A percentile compares a stretch with the other conserved stretches of the same genome.
Conservation (phyloP, 169 alveolate species). For the Plasmodium knowlesi region DNA sequence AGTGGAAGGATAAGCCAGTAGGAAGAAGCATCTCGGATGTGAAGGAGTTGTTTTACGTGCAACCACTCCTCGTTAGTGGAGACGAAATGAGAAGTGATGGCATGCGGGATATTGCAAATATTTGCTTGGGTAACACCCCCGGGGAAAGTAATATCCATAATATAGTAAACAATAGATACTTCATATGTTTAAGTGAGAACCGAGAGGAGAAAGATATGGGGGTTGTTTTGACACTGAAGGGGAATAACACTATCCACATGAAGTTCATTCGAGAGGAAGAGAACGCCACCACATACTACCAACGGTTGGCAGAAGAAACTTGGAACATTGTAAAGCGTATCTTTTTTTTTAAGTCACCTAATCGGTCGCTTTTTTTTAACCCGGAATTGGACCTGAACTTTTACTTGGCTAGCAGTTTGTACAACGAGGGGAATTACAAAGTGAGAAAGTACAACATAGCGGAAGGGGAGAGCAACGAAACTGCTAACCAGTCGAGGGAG, state of each 20-base stretch:
- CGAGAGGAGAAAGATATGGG: neutral
- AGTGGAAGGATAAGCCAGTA: neutral
- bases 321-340: slow-evolving; percentile 32
- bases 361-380: slow-evolving; percentile 9
- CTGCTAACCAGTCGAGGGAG: neutral
- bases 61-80: slow-evolving; percentile 6
- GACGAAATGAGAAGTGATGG: slow-evolving; percentile 8
- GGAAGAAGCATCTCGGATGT: neutral
- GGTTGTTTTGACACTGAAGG: slow-evolving; percentile 22
- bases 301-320: slow-evolving; percentile 5
- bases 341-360: slow-evolving; percentile 1
- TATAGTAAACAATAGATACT: slow-evolving; percentile 25
- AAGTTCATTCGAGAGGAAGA: slow-evolving; percentile 6
- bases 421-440: slow-evolving; percentile 57
- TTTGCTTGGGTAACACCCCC: neutral
- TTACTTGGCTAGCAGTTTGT: slow-evolving; percentile 69
- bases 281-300: neutral
- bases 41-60: slow-evolving; percentile 19
- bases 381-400: slow-evolving; percentile 71
- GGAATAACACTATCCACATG: slow-evolving; percentile 38
- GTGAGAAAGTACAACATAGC: neutral
- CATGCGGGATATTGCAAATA: neutral
- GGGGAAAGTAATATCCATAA: neutral
- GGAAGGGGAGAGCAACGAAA: neutral
- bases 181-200: slow-evolving; percentile 37